Evolutionary conservation across 805 yeast species (phyloP), one percentile per base, ranked within the genome.

Genomic region (Maudiozyma pseudohumilis): DNA sequence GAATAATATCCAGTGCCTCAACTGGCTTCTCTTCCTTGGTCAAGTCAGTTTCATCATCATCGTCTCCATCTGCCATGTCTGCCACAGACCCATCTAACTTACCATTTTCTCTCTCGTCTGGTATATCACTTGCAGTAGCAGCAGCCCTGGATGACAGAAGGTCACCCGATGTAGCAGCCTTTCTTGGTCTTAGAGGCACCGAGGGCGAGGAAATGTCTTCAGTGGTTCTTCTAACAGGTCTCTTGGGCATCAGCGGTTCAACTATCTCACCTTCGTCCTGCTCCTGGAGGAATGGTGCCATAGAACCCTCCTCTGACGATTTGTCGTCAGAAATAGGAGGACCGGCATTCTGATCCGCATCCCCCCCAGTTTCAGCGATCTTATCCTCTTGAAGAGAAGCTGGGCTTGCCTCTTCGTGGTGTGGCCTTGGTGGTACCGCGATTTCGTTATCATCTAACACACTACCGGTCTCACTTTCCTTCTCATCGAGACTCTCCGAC

Each of bases 211-310:
- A 13, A 3, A n/a, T 20, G 13, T 21, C 28, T 5, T 11, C 13
- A 11, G 32, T 32, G n/a, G 40, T 32, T 27, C 40, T 36, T 32
- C 35, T 25, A 4, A 31, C 13, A 3, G 40, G 35, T 26, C 40
- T 36, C 17, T 32, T 36, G 11, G 40, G 40, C 13, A 36, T 36
- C n/a, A 36, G 17, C 26, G 40, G 40, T 21, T 31, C 35, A 6
- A 36, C 33, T 12, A 35, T 5, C 4, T 17, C 35, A 7, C 13
- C 20, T 13, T 25, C 20, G 26, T 24, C 21, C 5, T n/a, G n/a
- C n/a, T n/a, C n/a, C n/a, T n/a, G n/a, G n/a, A n/a, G n/a, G n/a
- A n/a, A n/a, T n/a, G n/a, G 7, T 13, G 13, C 18, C 34, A 11
- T n/a, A 31, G 23, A 8, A 10, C 17, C 10, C 21, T 16, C 5